Percentiles rank a stretch among this genome's conserved stretches.
These are phyloP conservation scores for Myxozyma neglecta DNA, from an alignment of 805 yeast species.

Conservation along the genomic window DNA sequence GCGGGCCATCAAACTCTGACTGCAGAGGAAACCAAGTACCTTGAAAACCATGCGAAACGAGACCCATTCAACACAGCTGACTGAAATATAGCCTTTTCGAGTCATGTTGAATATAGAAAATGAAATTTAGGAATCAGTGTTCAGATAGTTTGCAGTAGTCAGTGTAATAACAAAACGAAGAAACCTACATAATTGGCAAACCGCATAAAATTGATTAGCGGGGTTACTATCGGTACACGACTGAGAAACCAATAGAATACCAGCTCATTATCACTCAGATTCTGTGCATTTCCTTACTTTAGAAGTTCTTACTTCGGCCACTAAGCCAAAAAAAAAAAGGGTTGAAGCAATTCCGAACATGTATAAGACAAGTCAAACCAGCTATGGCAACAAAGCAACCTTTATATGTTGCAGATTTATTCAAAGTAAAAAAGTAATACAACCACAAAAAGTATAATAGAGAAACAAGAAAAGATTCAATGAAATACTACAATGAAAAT, in stretches of 20 bases:
- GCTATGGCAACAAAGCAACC: too few relatives aligned
- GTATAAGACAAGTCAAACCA: background rate
- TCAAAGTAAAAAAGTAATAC: background rate
- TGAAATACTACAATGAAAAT: background rate
- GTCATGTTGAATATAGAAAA: too few relatives aligned
- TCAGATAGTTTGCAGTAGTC: too few relatives aligned
- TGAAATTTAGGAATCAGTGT: too few relatives aligned
- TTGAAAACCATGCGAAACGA: conserved; percentile 36
- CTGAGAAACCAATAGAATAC: too few relatives aligned
- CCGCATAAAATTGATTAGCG: too few relatives aligned
- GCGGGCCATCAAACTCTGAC: conserved; percentile 47
- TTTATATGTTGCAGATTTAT: background rate
- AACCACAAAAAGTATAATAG: background rate
- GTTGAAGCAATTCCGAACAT: background rate
- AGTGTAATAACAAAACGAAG: too few relatives aligned
- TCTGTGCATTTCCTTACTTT: background rate
- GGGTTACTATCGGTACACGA: too few relatives aligned
- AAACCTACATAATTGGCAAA: too few relatives aligned
- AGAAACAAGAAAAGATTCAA: background rate
- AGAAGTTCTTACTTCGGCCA: background rate
- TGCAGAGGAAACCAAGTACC: conserved; percentile 41
- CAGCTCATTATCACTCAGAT: too few relatives aligned
- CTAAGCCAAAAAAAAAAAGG: background rate
- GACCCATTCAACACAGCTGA: background rate
- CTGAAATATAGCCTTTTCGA: background rate